Conservation (phyloP, 345 rosid species). For the Mercurialis annua region DNA sequence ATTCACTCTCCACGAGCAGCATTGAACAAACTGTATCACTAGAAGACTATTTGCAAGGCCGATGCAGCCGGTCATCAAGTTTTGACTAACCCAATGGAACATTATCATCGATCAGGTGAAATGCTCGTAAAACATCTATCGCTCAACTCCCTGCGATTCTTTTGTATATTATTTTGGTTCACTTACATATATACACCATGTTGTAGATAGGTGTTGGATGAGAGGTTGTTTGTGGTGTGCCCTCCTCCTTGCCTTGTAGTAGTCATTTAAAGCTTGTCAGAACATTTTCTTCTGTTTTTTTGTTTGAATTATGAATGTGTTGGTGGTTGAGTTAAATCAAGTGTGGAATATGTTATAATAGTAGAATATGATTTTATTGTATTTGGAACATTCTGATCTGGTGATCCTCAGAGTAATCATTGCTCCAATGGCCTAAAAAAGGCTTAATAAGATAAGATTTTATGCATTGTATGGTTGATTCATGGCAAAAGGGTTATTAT, state of each 20-base stretch:
- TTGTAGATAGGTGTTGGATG: conserved; percentile 52
- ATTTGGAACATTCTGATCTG: conserved; percentile 2
- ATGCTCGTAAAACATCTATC: conserved; percentile 2
- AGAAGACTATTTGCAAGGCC: conserved; percentile 44
- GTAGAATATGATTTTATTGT: conserved; percentile 3
- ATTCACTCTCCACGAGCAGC: conserved; percentile 31
- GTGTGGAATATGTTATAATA: conserved; percentile 13
- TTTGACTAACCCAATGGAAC: conserved; percentile 48
- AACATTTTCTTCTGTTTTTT: not conserved
- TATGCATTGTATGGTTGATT: not conserved
- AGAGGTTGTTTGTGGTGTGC: conserved; percentile 65
- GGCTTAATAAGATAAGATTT: not conserved
- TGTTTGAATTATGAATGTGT: not conserved
- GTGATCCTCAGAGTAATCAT: conserved; percentile 5
- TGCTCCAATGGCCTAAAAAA: not conserved
- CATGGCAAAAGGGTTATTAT: too few species aligned
- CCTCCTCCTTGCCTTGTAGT: conserved; percentile 62
- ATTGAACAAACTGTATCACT: conserved; percentile 47
- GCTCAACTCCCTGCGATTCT: conserved; percentile 7
- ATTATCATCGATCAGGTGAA: conserved; percentile 6
- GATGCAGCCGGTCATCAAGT: conserved; percentile 92
- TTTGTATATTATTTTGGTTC: conserved; percentile 2
- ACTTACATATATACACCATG: not conserved
- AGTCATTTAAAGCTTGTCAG: not conserved
- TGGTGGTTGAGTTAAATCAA: conserved; percentile 23